Percentiles rank a stretch among this genome's conserved stretches.
Evolutionary conservation across 2,329 filamentous ascomycete species (phyloP).

Genomic region (Leptographium flavum): DNA sequence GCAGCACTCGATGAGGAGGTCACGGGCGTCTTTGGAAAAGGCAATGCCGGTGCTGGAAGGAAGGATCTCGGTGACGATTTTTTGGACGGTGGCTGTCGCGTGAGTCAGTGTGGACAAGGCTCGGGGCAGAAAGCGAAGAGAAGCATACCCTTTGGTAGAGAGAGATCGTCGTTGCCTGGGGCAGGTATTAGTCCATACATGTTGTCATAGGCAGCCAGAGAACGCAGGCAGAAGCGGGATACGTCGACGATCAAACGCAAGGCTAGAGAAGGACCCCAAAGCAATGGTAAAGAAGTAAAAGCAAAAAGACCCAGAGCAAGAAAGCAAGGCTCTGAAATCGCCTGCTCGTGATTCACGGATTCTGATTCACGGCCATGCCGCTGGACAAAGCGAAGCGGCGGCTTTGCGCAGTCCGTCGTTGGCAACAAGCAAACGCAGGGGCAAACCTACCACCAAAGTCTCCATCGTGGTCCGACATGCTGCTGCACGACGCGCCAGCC

Average conservation of each 20-base stretch:
- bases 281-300: too few relatives aligned
- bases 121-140: neutral
- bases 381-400: neutral
- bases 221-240: too few relatives aligned
- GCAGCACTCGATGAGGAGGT: slow-evolving; percentile 94
- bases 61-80: slow-evolving; percentile 90
- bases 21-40: slow-evolving; percentile 89
- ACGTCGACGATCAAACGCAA: too few relatives aligned
- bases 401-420: too few relatives aligned
- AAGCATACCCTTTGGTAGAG: slow-evolving; percentile 45
- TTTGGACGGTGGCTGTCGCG: slow-evolving; percentile 50
- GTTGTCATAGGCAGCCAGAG: too few relatives aligned
- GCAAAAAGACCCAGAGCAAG: too few relatives aligned
- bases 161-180: slow-evolving; percentile 48
- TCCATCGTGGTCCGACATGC: slow-evolving; percentile 49
- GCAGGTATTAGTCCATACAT: slow-evolving; percentile 17
- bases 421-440: neutral
- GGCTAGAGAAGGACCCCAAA: too few relatives aligned
- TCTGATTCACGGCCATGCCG: too few relatives aligned
- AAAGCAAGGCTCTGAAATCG: too few relatives aligned
- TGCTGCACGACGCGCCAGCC: slow-evolving; percentile 4
- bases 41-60: slow-evolving; percentile 59
- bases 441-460: slow-evolving; percentile 39
- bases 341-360: too few relatives aligned
- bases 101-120: slow-evolving; percentile 11